These are phyloP conservation scores for Parastagonospora avenae DNA, from an alignment of 2,329 filamentous ascomycete genomes.

Conservation along the genomic window DNA sequence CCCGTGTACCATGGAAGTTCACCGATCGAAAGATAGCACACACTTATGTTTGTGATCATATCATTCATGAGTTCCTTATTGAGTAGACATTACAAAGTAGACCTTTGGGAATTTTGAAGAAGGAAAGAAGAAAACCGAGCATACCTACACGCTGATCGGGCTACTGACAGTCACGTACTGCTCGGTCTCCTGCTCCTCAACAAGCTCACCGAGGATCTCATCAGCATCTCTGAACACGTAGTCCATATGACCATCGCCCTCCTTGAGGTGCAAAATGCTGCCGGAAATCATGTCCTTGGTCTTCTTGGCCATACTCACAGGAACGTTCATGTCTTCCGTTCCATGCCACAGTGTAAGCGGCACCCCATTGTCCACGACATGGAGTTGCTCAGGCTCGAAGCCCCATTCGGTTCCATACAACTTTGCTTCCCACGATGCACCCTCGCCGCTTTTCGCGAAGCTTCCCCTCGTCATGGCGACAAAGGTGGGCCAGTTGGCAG, in stretches of 20 bases:
- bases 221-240: constrained; percentile 26
- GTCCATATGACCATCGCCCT: constrained; percentile 35
- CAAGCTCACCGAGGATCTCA: constrained; percentile 26
- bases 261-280: constrained; percentile 23
- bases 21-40: too few species aligned
- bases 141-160: not conserved
- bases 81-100: too few species aligned
- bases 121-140: not conserved
- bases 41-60: too few species aligned
- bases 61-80: too few species aligned
- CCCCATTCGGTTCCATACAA: constrained; percentile 37
- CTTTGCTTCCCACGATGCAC: constrained; percentile 35
- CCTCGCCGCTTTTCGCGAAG: constrained; percentile 32
- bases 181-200: constrained; percentile 21
- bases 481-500: constrained; percentile 25
- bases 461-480: constrained; percentile 34
- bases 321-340: constrained; percentile 32
- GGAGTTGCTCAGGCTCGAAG: constrained; percentile 37
- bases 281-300: constrained; percentile 29
- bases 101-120: not conserved
- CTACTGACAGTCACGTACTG: constrained; percentile 18
- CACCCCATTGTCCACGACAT: constrained; percentile 19
- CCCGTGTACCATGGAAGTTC: too few species aligned
- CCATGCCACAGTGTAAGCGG: constrained; percentile 43
- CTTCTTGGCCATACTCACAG: constrained; percentile 28